Conservation (phyloP, 179 eudicot species). For the Beta corolliflora region DNA sequence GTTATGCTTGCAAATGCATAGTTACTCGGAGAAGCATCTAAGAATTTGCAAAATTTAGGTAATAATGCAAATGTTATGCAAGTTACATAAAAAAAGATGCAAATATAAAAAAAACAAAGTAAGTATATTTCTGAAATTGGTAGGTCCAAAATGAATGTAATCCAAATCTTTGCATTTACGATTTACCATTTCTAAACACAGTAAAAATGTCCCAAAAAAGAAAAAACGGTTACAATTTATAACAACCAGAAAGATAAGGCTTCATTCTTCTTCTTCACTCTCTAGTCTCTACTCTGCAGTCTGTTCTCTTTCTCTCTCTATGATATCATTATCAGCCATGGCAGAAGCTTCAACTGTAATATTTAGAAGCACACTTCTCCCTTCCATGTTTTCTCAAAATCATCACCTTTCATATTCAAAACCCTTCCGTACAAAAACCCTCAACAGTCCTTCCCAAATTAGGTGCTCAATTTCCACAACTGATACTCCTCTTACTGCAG, state of each 20-base stretch:
- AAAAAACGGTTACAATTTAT: background rate
- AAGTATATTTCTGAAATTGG: too few species aligned
- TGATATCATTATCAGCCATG: conserved; percentile 40
- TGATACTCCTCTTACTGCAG: conserved; percentile 11
- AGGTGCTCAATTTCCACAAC: conserved; percentile 56
- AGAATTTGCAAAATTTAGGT: too few species aligned
- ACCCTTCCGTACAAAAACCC: conserved; percentile 7
- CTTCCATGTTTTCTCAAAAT: conserved; percentile 36
- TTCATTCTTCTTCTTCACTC: too few species aligned
- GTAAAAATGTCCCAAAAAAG: too few species aligned
- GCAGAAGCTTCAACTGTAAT: conserved; percentile 57
- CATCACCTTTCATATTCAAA: conserved; percentile 5
- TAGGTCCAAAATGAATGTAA: too few species aligned
- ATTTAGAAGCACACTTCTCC: conserved; percentile 43
- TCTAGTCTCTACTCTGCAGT: background rate
- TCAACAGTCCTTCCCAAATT: conserved; percentile 19
- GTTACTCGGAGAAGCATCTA: too few species aligned
- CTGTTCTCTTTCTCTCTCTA: conserved; percentile 2
- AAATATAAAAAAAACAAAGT: too few species aligned
- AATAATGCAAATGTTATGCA: too few species aligned
- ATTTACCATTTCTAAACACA: background rate
- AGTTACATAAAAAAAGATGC: too few species aligned
- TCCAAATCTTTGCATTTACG: too few species aligned
- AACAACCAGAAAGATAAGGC: conserved; percentile 2
- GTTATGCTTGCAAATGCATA: too few species aligned